Evolutionary conservation across 1,139 yeast species (phyloP), one percentile per base, ranked within the genome.

Genomic region (Magnusiomyces paraingens): DNA sequence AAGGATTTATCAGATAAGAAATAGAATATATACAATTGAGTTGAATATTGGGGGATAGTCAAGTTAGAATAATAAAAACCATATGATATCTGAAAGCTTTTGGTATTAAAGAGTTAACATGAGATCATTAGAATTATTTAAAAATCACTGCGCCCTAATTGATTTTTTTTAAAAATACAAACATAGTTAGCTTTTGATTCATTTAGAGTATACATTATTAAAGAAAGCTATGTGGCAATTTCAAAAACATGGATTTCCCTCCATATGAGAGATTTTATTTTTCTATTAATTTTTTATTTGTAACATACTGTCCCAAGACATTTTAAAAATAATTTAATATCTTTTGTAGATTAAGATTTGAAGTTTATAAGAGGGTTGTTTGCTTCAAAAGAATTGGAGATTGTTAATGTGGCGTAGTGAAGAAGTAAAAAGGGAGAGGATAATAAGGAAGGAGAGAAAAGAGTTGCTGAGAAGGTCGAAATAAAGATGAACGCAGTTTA

Each of bases 291-390:
- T 26, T 4, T 26, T 26, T 26, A 26, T 26, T 26, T 20, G 41
- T 36, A 8, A 52, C 57, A 39, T 54, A 54, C 57, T 43, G 55
- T 49, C 40, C 57, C 57, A 54, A 20, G 57, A 54, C 57, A 54
- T 54, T 41, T 15, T 54, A 41, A 21, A 26, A 26, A 5, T 26
- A 26, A 8, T 26, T 26, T 26, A n/a, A 26, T n/a, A 35, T 44
- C 21, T n/a, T 43, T 21, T 47, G 41, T 21, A 22, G 26, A 36
- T 14, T 22, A 26, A 14, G 5, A 8, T 14, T 15, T 18, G 15
- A 3, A 11, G 21, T 10, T 18, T 8, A 20, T 17, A 15, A 40
- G 21, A 10, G 17, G 15, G 14, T 17, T 40, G 15, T 40, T 17
- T 40, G 18, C 11, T 18, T 40, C 18, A 10, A 40, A 40, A 38